Base-by-base conservation (phyloP, 306 rosid genomes). In the Dryas drummondii region DNA sequence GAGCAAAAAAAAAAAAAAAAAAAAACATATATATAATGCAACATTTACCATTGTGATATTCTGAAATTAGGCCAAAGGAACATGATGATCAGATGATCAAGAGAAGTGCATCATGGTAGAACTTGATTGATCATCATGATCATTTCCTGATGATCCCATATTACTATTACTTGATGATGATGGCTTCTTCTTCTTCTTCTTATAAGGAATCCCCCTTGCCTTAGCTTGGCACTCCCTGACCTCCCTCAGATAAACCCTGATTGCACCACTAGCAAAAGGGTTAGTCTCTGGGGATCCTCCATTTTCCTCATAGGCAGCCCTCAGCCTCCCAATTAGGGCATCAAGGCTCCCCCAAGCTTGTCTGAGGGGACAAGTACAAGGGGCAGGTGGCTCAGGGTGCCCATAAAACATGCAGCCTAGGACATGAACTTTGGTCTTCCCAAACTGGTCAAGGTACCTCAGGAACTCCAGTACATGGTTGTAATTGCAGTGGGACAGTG, bases 281-380 rank as follows among this genome's bases (percentile, higher is more conserved):
- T 96, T 96, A 0, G 80, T 81, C 70, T 90, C 92, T 0, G 90
- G 93, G 2, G 91, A 63, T 14, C 99, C 99, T 40, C 99, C 98
- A 14, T 92, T 86, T 77, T 96, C 98, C 67, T 96, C 99, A 22
- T 92, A 96, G n/a, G 99, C 99, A 46, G 99, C 99, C 47, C 98
- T 81, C 7, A 96, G 91, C 15, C 99, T 77, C 3, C 99, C 99
- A 52, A 96, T 96, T 44, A 96, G 96, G 2, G 99, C 98, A 66
- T 96, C 99, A 2, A 96, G 93, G 75, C 97, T 90, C 0, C 99
- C 99, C 99, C 99, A 96, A 14, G 99, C 99, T 32, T 96, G 99
- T 9, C 91, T 64, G 1, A 96, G 89, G 1, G 99, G 99, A 55
- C 99, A 96, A 3, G 97, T 83, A 73, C 99, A 96, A 4, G 98